A percentile compares a stretch with the other conserved stretches of the same genome.
Evolutionary conservation across 192 early-diverging fungal genomes (phyloP).

Genomic region (Oehlia diaphana): DNA sequence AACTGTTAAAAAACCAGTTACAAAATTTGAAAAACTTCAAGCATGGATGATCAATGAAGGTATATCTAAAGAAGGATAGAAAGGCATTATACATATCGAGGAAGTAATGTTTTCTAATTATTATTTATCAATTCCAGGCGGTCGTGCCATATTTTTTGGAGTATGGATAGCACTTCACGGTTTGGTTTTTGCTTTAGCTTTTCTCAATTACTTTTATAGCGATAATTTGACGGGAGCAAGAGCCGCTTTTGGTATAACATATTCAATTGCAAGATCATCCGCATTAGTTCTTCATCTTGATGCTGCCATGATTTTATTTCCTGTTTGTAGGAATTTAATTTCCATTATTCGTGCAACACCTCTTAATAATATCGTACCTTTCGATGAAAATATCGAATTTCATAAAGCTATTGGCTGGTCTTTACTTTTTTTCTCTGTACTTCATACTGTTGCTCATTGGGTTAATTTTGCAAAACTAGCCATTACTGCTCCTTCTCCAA

Average conservation of each 20-base stretch:
- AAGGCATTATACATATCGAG: background rate
- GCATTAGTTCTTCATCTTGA: constrained; percentile 74
- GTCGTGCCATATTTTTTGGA: constrained; percentile 43
- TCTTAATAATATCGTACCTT: constrained; percentile 59
- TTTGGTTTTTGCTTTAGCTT: constrained; percentile 55
- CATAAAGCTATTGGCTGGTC: constrained; percentile 73
- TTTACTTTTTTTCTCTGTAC: constrained; percentile 57
- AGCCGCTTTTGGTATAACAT: constrained; percentile 49
- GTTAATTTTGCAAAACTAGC: constrained; percentile 50
- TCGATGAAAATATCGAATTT: constrained; percentile 74
- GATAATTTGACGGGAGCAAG: constrained; percentile 55
- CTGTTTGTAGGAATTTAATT: constrained; percentile 79
- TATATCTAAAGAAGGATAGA: constrained; percentile 39
- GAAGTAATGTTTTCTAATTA: background rate
- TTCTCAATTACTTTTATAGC: constrained; percentile 61
- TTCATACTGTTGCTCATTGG: constrained; percentile 64
- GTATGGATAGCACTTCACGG: constrained; percentile 62
- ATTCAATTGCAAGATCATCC: constrained; percentile 56
- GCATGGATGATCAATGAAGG: constrained; percentile 53
- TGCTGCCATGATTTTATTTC: constrained; percentile 72
- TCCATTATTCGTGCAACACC: constrained; percentile 54
- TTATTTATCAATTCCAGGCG: constrained; percentile 31
- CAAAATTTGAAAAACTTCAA: constrained; percentile 36
- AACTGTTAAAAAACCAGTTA: background rate
- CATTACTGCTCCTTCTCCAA: constrained; percentile 7